phyloP scores from a whole-genome alignment of 1,139 yeast genomes.

The Candida sp. region DNA sequence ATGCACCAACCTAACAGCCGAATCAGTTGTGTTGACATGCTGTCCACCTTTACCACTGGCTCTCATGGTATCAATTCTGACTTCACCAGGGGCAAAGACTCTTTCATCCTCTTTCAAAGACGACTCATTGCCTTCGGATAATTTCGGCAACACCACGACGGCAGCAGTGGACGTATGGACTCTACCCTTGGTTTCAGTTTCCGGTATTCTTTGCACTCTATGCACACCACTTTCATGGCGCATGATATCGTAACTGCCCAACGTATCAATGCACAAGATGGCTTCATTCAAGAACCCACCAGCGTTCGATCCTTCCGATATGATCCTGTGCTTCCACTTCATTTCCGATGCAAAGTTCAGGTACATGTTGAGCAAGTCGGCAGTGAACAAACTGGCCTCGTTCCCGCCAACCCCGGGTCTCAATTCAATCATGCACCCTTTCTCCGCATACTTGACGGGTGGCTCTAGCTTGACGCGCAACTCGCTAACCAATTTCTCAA shows the following conservation, averaged over 20 bases:
- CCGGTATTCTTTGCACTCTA: conserved; percentile 93
- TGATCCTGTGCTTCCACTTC: conserved; percentile 68
- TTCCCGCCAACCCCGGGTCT: conserved; percentile 98
- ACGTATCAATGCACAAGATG: conserved; percentile 70
- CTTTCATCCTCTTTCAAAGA: conserved; percentile 69
- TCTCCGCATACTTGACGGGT: conserved; percentile 75
- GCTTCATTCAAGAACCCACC: conserved; percentile 75
- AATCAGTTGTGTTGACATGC: conserved; percentile 97
- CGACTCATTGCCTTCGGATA: conserved; percentile 59
- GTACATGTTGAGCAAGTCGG: conserved; percentile 84
- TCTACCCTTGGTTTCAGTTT: conserved; percentile 92
- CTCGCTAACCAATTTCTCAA: conserved; percentile 39
- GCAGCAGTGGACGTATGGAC: conserved; percentile 98
- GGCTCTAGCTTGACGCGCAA: conserved; percentile 72
- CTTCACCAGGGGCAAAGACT: conserved; percentile 84
- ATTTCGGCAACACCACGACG: conserved; percentile 89
- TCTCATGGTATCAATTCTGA: conserved; percentile 93
- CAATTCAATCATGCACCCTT: conserved; percentile 80
- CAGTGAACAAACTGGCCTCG: conserved; percentile 89
- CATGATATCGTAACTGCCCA: conserved; percentile 75
- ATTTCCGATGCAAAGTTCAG: conserved; percentile 65
- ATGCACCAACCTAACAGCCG: conserved; percentile 94
- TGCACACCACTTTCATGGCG: conserved; percentile 96
- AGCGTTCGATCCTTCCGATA: conserved; percentile 66
- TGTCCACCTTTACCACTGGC: conserved; percentile 99